Conservation (phyloP, 495 filamentous ascomycete genomes). For the Jackrogersella multiformis region DNA sequence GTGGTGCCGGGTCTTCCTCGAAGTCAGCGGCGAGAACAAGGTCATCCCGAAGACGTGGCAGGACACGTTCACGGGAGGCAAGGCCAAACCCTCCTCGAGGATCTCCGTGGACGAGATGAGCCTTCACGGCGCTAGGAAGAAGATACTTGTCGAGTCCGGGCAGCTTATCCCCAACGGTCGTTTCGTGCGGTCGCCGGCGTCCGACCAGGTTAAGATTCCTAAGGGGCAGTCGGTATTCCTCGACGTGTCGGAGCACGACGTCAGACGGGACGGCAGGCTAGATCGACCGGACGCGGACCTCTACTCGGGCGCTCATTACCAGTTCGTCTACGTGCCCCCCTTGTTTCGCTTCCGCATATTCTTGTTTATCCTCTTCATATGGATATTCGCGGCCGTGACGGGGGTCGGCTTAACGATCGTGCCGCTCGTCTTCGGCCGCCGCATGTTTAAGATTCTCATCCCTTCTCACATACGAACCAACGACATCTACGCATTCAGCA, state of each 20-base stretch:
- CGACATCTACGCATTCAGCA: slow-evolving; percentile 95
- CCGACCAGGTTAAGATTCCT: slow-evolving; percentile 91
- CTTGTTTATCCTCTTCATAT: slow-evolving; percentile 87
- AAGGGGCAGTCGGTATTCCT: slow-evolving; percentile 84
- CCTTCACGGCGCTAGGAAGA: slow-evolving; percentile 38
- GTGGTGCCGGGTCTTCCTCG: slow-evolving; percentile 51
- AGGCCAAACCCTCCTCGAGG: slow-evolving; percentile 43
- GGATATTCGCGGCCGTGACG: slow-evolving; percentile 92
- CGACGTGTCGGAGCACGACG: slow-evolving; percentile 76
- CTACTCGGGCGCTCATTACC: slow-evolving; percentile 76
- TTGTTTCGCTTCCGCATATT: slow-evolving; percentile 81
- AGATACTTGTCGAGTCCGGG: slow-evolving; percentile 53
- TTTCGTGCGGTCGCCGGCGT: slow-evolving; percentile 89
- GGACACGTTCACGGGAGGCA: slow-evolving; percentile 52
- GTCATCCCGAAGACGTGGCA: slow-evolving; percentile 54
- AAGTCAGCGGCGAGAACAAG: slow-evolving; percentile 42
- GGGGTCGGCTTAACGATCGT: slow-evolving; percentile 87
- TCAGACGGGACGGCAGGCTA: slow-evolving; percentile 64
- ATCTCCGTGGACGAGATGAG: slow-evolving; percentile 41
- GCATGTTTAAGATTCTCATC: slow-evolving; percentile 73
- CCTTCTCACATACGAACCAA: slow-evolving; percentile 77
- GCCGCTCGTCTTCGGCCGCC: slow-evolving; percentile 84
- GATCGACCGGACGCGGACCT: slow-evolving; percentile 66
- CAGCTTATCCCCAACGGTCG: slow-evolving; percentile 71
- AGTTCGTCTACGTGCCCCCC: slow-evolving; percentile 89